Conservation (phyloP, 805 yeast genomes). For the Candida coquimbonensis region DNA sequence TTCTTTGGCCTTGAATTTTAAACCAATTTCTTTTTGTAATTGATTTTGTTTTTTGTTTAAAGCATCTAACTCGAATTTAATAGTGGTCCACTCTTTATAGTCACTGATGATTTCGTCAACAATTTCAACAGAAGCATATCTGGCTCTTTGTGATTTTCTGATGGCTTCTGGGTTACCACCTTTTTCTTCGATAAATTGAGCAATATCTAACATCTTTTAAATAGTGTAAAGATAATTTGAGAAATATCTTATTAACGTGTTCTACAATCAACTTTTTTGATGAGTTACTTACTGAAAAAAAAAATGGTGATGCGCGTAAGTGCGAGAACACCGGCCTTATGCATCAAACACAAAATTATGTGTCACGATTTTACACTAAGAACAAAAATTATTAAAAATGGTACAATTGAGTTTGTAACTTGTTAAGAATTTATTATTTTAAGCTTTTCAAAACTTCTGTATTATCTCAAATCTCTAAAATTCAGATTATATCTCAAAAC, state of each 20-base stretch:
- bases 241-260: too few species aligned
- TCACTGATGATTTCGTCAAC: slow-evolving; percentile 92
- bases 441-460: too few species aligned
- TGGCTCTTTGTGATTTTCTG: slow-evolving; percentile 82
- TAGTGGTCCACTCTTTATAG: slow-evolving; percentile 88
- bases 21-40: slow-evolving; percentile 88
- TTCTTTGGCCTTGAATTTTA: slow-evolving; percentile 89
- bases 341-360: too few species aligned
- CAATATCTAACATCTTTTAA: slow-evolving; percentile 77
- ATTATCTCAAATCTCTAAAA: too few species aligned
- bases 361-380: too few species aligned
- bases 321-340: too few species aligned
- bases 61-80: slow-evolving; percentile 85
- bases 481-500: too few species aligned
- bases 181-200: slow-evolving; percentile 88
- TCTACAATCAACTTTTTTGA: background rate
- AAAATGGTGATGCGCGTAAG: too few species aligned
- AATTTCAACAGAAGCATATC: slow-evolving; percentile 90
- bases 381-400: too few species aligned
- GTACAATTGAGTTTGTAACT: too few species aligned
- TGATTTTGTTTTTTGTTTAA: slow-evolving; percentile 82
- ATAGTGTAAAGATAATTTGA: background rate
- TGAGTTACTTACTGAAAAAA: background rate
- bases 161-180: slow-evolving; percentile 94
- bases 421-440: too few species aligned